Conservation (phyloP, 495 filamentous ascomycete species). For the Penicillium daleae region DNA sequence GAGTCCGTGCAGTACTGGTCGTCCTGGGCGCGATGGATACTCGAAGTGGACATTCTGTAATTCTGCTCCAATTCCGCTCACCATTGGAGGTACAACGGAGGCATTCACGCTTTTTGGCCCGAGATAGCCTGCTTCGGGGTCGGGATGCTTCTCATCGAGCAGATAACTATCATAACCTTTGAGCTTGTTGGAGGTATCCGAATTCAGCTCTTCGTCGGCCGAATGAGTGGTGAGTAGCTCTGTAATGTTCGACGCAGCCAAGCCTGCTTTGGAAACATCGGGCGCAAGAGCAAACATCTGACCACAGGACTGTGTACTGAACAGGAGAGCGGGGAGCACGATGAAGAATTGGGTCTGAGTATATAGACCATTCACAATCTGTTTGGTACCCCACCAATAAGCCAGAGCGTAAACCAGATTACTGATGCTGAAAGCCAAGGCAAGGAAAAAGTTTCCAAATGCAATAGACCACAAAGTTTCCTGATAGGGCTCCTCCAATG, state of each 20-base stretch:
- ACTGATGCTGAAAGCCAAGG: conserved; percentile 46
- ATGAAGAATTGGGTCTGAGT: conserved; percentile 67
- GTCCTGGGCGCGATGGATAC: conserved; percentile 61
- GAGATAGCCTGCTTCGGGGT: conserved; percentile 29
- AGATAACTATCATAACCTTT: conserved; percentile 17
- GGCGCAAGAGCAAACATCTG: conserved; percentile 69
- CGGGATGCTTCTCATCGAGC: conserved; percentile 29
- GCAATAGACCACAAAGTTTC: conserved; percentile 51
- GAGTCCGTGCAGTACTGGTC: conserved; percentile 55
- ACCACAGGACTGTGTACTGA: conserved; percentile 64
- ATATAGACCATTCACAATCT: conserved; percentile 59
- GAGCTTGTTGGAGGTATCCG: conserved; percentile 17
- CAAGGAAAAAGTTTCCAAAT: conserved; percentile 43
- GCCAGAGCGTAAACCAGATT: conserved; percentile 65
- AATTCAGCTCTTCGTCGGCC: conserved; percentile 32
- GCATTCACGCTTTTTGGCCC: background rate
- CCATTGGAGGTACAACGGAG: conserved; percentile 5
- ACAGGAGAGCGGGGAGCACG: conserved; percentile 59
- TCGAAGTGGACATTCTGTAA: conserved; percentile 59
- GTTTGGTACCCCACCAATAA: conserved; percentile 68
- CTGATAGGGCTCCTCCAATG: conserved; percentile 43
- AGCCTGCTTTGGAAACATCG: conserved; percentile 58
- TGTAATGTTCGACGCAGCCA: conserved; percentile 40
- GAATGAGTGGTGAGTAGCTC: conserved; percentile 39
- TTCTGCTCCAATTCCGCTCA: conserved; percentile 44